phyloP scores from a whole-genome alignment of 345 rosid species.

The Arabis hirsuta region DNA sequence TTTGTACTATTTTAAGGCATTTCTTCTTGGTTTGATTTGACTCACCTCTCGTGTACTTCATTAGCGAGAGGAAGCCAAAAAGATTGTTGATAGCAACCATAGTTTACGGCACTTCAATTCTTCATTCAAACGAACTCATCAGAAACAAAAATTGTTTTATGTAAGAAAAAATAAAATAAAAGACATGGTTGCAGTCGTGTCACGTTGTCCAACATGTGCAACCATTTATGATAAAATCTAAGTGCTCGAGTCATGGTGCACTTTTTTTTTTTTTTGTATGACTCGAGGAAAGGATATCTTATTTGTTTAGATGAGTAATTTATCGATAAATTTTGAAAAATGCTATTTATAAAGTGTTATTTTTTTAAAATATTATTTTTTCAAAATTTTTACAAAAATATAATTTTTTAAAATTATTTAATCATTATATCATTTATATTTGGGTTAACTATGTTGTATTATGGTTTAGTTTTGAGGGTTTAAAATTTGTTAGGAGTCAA shows the following conservation, averaged over 20 bases:
- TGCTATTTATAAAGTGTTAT: too few species aligned
- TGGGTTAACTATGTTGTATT: too few species aligned
- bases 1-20: too few species aligned
- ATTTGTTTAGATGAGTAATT: background rate
- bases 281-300: background rate
- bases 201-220: slow-evolving; percentile 27
- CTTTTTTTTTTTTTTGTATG: background rate
- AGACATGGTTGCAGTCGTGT: slow-evolving; percentile 21
- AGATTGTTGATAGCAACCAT: background rate
- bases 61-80: background rate
- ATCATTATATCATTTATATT: too few species aligned
- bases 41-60: background rate
- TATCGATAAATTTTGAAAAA: too few species aligned
- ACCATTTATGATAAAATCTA: background rate
- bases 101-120: slow-evolving; percentile 2
- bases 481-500: too few species aligned
- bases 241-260: slow-evolving; percentile 15
- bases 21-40: slow-evolving; percentile 14
- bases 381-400: too few species aligned
- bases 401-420: too few species aligned
- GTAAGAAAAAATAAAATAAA: background rate
- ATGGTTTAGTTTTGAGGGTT: too few species aligned
- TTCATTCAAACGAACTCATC: slow-evolving; percentile 1
- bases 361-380: too few species aligned
- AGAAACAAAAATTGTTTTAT: background rate